These are phyloP conservation scores for Carallia pectinifolia DNA, from an alignment of 345 rosid species.

Conservation along the genomic window DNA sequence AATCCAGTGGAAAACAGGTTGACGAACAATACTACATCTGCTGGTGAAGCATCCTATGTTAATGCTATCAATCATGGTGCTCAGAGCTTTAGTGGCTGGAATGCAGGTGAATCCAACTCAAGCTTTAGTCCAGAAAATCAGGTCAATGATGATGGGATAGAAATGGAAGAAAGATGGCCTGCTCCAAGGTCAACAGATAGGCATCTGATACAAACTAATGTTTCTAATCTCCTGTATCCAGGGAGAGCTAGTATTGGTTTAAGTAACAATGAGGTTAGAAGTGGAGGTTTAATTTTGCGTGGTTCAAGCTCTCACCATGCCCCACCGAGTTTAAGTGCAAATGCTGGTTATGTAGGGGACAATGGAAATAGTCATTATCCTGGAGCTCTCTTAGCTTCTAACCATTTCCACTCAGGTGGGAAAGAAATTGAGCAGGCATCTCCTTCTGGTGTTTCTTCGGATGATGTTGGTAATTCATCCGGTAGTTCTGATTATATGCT, in stretches of 20 bases:
- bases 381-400: slow-evolving; percentile 29
- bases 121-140: slow-evolving; percentile 41
- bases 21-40: slow-evolving; percentile 40
- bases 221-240: slow-evolving; percentile 29
- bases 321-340: slow-evolving; percentile 36
- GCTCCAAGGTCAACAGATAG: slow-evolving; percentile 54
- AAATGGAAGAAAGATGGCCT: slow-evolving; percentile 49
- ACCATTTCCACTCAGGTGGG: slow-evolving; percentile 26
- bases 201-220: slow-evolving; percentile 29
- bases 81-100: slow-evolving; percentile 55
- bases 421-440: slow-evolving; percentile 32
- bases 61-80: slow-evolving; percentile 37
- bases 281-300: slow-evolving; percentile 41
- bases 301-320: slow-evolving; percentile 53
- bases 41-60: slow-evolving; percentile 36
- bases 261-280: slow-evolving; percentile 41
- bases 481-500: slow-evolving; percentile 49
- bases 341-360: slow-evolving; percentile 38
- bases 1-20: slow-evolving; percentile 46
- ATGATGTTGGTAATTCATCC: slow-evolving; percentile 48
- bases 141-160: slow-evolving; percentile 39
- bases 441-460: slow-evolving; percentile 27
- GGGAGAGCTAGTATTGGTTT: slow-evolving; percentile 27
- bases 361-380: slow-evolving; percentile 32
- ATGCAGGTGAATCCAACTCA: slow-evolving; percentile 63